Conservation (phyloP, 148 eudicot genomes). For the Polygonum aviculare region DNA sequence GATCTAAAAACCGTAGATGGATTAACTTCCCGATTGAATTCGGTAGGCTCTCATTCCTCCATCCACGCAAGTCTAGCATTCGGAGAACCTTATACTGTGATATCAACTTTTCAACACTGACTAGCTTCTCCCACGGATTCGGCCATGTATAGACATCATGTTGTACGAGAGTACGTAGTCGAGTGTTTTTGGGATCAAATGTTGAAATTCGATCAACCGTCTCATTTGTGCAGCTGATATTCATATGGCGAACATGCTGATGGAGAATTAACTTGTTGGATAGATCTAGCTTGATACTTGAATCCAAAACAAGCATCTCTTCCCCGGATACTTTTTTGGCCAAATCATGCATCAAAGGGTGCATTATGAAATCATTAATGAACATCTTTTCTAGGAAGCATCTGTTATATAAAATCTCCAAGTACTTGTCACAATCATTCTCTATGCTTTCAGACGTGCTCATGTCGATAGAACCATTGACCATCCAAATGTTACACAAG, state of each 20-base stretch:
- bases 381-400: constrained; percentile 11
- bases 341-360: constrained; percentile 21
- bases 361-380: constrained; percentile 16
- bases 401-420: constrained; percentile 3
- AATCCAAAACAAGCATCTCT: background rate
- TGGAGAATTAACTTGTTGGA: background rate
- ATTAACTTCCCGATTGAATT: constrained; percentile 9
- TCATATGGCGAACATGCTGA: background rate
- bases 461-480: constrained; percentile 16
- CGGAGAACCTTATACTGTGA: constrained; percentile 12
- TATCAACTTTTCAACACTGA: background rate
- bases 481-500: constrained; percentile 22
- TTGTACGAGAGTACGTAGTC: constrained; percentile 15
- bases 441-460: background rate
- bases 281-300: background rate
- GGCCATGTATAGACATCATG: background rate
- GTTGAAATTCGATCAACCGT: constrained; percentile 1
- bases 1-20: constrained; percentile 12
- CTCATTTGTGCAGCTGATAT: background rate
- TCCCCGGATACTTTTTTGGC: constrained; percentile 13
- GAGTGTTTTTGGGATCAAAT: background rate
- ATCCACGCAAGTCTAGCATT: constrained; percentile 9
- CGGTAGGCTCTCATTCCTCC: constrained; percentile 9
- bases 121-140: background rate
- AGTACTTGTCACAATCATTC: constrained; percentile 4